Conservation (phyloP, 768 basidiomycete genomes). For the Hygrocybe coccinea region DNA sequence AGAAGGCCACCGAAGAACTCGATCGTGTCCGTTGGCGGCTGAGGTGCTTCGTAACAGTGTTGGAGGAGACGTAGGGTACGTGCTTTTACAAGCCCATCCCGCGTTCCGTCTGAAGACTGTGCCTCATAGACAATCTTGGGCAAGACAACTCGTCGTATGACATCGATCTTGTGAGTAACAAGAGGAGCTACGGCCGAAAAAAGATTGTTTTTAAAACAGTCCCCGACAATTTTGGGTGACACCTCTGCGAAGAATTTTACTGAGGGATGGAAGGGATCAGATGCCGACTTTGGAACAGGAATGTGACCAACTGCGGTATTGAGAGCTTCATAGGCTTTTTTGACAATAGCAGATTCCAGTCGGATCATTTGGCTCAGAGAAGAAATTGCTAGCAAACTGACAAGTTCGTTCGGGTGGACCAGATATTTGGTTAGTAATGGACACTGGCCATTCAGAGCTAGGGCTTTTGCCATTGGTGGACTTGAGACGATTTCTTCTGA, state of each 20-base stretch:
- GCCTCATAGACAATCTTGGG: constrained; percentile 14
- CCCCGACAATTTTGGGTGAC: constrained; percentile 16
- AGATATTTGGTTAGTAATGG: constrained; percentile 12
- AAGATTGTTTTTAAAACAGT: constrained; percentile 17
- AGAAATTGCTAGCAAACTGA: constrained; percentile 15
- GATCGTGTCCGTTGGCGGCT: constrained; percentile 15
- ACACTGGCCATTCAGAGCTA: constrained; percentile 15
- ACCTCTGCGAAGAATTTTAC: constrained; percentile 14
- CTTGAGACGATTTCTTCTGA: constrained; percentile 11
- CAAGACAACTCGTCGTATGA: constrained; percentile 13
- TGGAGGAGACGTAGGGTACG: constrained; percentile 14
- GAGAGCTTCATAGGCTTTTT: constrained; percentile 15
- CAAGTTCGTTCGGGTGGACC: constrained; percentile 9
- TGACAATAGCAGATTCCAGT: constrained; percentile 14
- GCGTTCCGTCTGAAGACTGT: constrained; percentile 13
- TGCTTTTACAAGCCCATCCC: constrained; percentile 17
- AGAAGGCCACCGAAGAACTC: constrained; percentile 12
- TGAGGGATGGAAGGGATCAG: constrained; percentile 10
- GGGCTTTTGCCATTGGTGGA: constrained; percentile 16
- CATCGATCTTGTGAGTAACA: constrained; percentile 12
- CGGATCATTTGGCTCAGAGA: constrained; percentile 16
- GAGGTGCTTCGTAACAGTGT: constrained; percentile 11
- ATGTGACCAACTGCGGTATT: constrained; percentile 10
- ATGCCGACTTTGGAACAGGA: constrained; percentile 6
- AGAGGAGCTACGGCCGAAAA: constrained; percentile 15